Base-by-base conservation (phyloP, 2,329 filamentous ascomycete species). In the Clonostachys chloroleuca region DNA sequence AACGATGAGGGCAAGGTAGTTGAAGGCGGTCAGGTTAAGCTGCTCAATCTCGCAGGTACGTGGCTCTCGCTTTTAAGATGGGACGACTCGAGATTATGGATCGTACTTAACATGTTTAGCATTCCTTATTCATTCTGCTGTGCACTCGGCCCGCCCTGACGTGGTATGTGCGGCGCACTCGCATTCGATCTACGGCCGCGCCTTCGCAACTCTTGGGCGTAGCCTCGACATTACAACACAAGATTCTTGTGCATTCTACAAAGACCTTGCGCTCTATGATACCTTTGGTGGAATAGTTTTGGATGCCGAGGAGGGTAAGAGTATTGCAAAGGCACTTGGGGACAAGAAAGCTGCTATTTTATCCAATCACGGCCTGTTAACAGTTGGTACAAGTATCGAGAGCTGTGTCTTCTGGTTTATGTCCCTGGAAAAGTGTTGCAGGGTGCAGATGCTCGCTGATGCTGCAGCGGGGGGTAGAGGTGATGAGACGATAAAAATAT, bases 391-490 rank as follows among this genome's bases (percentile, higher is more conserved):
- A 1, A 87, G 83, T 0, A 82, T 87, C 1, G 84, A 87, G 49
- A 83, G 86, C 60, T 83, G 83, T 0, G 80, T 80, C 0, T 86
- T 80, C 55, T 59, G 86, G n/a, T 86, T 84, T 57, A 77, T 75
- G 1, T 39, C 47, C 13, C 40, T 66, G 53, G 63, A 67, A 40
- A 52, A 59, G 47, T 57, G 55, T 2, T 67, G 64, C 40, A 57
- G 64, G 46, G 56, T 64, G 6, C 64, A 67, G 51, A 47, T 67
- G 12, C 45, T 63, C 43, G 63, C 59, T 1, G 64, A 65, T 34
- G 58, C 54, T 12, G 45, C 60, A 1, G n/a, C n/a, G n/a, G n/a
- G n/a, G n/a, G n/a, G n/a, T n/a, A n/a, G n/a, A n/a, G n/a, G n/a
- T n/a, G n/a, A n/a, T n/a, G n/a, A n/a, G n/a, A n/a, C n/a, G n/a